Evolutionary conservation across 106 monocot species (phyloP).

Genomic region (Allium sativum): DNA sequence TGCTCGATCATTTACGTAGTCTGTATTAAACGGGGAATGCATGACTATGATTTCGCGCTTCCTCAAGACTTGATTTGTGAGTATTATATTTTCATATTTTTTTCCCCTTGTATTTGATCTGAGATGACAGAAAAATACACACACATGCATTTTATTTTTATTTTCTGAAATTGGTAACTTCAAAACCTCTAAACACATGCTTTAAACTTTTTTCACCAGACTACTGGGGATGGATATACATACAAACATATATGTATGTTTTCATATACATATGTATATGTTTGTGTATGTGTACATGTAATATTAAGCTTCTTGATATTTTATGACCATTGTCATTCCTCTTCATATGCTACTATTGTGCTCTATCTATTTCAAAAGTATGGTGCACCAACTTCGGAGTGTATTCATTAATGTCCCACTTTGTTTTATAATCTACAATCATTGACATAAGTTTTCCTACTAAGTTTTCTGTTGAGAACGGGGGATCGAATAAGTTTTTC

Average conservation of each 20-base stretch:
- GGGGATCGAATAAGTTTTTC: too few species aligned
- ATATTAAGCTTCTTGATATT: background rate
- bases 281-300: background rate
- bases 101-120: background rate
- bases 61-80: slow-evolving; percentile 89
- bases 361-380: too few species aligned
- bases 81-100: slow-evolving; percentile 11
- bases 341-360: too few species aligned
- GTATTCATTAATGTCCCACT: too few species aligned
- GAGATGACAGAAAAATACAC: background rate
- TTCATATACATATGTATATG: background rate
- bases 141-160: background rate
- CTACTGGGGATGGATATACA: background rate
- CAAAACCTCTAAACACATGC: background rate
- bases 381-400: too few species aligned
- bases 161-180: background rate
- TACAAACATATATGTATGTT: background rate
- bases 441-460: too few species aligned
- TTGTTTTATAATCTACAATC: too few species aligned
- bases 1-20: slow-evolving; percentile 46
- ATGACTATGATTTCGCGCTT: slow-evolving; percentile 95
- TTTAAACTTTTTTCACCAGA: too few species aligned
- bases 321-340: background rate
- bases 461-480: too few species aligned
- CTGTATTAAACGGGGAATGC: slow-evolving; percentile 48